Evolutionary conservation across 2,329 filamentous ascomycete species (phyloP).

Genomic region (Diaporthe amygdali): DNA sequence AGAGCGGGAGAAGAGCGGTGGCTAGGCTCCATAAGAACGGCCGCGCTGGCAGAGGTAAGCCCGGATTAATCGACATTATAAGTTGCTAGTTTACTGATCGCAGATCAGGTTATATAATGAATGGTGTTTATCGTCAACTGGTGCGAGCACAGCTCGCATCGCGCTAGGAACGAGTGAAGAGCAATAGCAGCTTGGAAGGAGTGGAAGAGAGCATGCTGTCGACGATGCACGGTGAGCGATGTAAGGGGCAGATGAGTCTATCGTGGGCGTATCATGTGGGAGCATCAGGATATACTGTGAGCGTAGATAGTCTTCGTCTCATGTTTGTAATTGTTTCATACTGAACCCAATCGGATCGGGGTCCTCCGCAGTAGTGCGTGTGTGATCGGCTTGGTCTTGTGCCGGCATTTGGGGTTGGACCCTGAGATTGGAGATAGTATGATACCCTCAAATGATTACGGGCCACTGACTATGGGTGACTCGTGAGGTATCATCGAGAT

Average conservation of each 20-base stretch:
- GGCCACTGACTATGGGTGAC: neutral
- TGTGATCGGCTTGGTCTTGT: neutral
- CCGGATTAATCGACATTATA: neutral
- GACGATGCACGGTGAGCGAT: neutral
- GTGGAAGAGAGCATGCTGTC: neutral
- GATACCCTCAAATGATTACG: neutral
- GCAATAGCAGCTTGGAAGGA: neutral
- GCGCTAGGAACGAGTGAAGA: neutral
- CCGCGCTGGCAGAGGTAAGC: neutral
- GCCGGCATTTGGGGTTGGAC: neutral
- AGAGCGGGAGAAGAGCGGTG: neutral
- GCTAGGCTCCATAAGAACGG: neutral
- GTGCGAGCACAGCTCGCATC: neutral
- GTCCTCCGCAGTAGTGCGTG: neutral
- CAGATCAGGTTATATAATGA: neutral
- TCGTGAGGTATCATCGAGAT: neutral
- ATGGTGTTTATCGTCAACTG: neutral
- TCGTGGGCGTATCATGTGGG: constrained; percentile 8
- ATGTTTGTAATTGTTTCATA: constrained; percentile 3
- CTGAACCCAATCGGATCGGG: neutral
- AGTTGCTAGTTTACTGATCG: neutral
- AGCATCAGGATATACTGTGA: neutral
- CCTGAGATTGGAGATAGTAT: neutral
- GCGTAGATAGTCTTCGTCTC: constrained; percentile 6
- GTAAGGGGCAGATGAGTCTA: neutral